Evolutionary conservation across 2,329 filamentous ascomycete species (phyloP), one percentile per base, ranked within the genome.

Genomic region (Westerdykella sp.): DNA sequence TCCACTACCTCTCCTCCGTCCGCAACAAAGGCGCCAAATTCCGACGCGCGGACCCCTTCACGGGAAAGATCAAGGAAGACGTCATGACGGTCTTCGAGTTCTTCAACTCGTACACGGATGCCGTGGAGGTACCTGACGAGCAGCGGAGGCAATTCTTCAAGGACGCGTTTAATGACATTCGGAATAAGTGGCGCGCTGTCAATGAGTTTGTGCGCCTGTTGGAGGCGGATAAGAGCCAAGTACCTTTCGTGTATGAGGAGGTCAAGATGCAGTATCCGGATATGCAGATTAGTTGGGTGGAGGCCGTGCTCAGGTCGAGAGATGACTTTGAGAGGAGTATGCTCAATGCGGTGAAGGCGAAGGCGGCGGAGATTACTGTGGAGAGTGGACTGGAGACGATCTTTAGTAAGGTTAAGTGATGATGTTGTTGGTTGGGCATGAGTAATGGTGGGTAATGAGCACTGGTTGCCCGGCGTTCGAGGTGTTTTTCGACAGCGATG

Each of bases 261-360:
- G 91, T 98, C 72, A 97, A 96, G 75, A 73, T 70, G 32, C 77
- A 80, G 37, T 96, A 95, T 67, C 95, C 91, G 87, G 93, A 98
- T 69, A 73, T 97, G 63, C 88, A 94, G 66, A 83, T 97, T 46
- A 84, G 83, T 37, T 98, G 93, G 93, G 89, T 98, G 6, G 94
- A 98, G 73, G 85, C 87, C 6, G 91, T 95, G 38, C 64, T 98
- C 50, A 78, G 90, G 53, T 77, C 82, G 1, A 76, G 94, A 54
- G 93, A 98, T 67, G 93, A 98, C 71, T 97, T 95, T 69, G 93
- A 97, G 67, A 77, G 91, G 54, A 78, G 80, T 47, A 88, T 97
- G 86, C 68, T 97, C 50, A 93, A 88, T 61, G 78, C 81, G 14
- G 84, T 97, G 39, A 97, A 97, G 74, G 81, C 82, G 2, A 80